Evolutionary conservation across 1,284 basidiomycete species (phyloP).

Genomic region (Tilletia caries): DNA sequence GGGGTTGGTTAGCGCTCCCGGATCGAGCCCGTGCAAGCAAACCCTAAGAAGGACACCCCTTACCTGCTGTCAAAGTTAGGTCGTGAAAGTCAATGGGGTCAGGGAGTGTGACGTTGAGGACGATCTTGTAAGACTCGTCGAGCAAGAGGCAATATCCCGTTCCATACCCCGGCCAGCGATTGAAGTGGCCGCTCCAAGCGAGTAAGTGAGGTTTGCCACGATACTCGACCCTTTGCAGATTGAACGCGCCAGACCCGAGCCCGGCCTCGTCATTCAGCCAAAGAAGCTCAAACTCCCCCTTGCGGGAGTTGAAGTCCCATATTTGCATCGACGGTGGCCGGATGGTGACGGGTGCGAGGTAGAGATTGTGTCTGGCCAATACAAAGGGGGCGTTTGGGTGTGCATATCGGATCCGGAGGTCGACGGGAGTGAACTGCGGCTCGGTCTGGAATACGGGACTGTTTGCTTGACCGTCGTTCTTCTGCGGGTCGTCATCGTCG

Average conservation of each 20-base stretch:
- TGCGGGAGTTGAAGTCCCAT: not conserved
- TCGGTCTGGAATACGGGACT: not conserved
- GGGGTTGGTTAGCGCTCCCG: too few relatives aligned
- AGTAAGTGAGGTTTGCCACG: not conserved
- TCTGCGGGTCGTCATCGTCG: not conserved
- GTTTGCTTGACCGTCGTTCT: not conserved
- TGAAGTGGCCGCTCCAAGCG: not conserved
- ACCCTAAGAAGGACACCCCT: too few relatives aligned
- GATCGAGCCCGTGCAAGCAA: too few relatives aligned
- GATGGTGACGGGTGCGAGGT: constrained; percentile 5
- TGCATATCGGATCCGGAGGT: not conserved
- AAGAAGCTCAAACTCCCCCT: not conserved
- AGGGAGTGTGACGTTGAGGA: not conserved
- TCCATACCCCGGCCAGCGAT: constrained; percentile 1
- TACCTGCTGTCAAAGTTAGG: constrained; percentile 1
- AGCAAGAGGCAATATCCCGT: not conserved
- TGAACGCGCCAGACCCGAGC: not conserved
- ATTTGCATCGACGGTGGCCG: constrained; percentile 3
- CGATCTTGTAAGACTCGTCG: not conserved
- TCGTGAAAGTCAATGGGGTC: constrained; percentile 7
- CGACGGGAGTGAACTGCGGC: not conserved
- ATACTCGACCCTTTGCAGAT: not conserved
- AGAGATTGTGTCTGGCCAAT: not conserved
- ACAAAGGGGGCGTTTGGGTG: not conserved
- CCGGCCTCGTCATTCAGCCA: not conserved